Evolutionary conservation across 768 basidiomycete genomes (phyloP), one percentile per base, ranked within the genome.

Genomic region (Coprinopsis cinerea): DNA sequence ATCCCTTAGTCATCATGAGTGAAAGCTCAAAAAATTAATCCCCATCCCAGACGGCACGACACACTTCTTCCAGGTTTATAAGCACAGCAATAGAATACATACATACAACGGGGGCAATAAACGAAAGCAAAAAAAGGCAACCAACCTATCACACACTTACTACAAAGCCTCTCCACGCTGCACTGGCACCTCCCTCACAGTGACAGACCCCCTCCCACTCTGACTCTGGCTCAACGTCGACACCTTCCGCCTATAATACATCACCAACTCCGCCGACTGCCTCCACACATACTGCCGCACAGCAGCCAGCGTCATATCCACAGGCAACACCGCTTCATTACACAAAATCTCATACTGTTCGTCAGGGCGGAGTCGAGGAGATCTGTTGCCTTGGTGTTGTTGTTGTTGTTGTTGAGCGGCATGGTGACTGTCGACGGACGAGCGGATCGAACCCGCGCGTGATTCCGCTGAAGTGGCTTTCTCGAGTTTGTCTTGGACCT

Each of bases 271-370:
- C 4, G 72, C 71, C 15, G 77, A 67, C 56, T 86, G 84, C 58
- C 80, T 82, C 92, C 91, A 96, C 18, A 92, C 78, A 58, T 81
- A 96, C 64, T 94, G 92, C 53, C 91, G 82, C 51, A 94, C 85
- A 15, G 88, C 87, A 3, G 89, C 94, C 28, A 99, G 75, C 4
- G 89, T 94, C 83, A 95, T 92, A 55, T 84, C 82, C 23, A 87
- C 71, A 20, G 94, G 87, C 27, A 98, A 72, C 14, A 88, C 70
- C n/a, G 76, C 71, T 53, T 91, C 88, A 56, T 90, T 91, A 66
- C 93, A 96, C 23, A 96, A 63, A 37, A 98, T 81, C 67, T 98
- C 94, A 62, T 90, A 86, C 24, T 76, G 59, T 22, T 92, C 85
- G 56, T 92, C 90, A 70, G 53, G 67, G n/a, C 62, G 66, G 17